Percentiles rank a stretch among this genome's conserved stretches.
Evolutionary conservation across 176 grass and related monocot genomes (phyloP).

Genomic region (Echinochloa phyllopogon): DNA sequence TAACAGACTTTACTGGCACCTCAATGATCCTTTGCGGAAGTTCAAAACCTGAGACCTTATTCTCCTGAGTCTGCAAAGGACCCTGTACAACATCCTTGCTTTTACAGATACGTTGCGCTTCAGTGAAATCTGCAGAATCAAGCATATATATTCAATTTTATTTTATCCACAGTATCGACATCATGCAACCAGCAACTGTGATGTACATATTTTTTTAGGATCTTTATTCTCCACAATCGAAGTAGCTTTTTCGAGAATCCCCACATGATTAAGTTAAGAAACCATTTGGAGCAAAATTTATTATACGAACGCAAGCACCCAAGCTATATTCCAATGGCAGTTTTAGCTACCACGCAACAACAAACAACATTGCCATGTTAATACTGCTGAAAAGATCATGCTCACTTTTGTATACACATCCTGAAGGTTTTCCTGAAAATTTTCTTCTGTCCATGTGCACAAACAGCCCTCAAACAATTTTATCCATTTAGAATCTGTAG

Average conservation of each 20-base stretch:
- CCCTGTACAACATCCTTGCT: slow-evolving; percentile 44
- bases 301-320: not conserved
- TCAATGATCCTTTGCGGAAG: not conserved
- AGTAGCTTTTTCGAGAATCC: slow-evolving; percentile 19
- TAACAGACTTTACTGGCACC: slow-evolving; percentile 22
- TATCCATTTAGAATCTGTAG: slow-evolving; percentile 31
- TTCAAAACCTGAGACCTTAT: not conserved
- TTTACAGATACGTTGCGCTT: slow-evolving; percentile 20
- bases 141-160: slow-evolving; percentile 42
- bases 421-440: slow-evolving; percentile 26
- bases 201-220: slow-evolving; percentile 32
- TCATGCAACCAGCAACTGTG: slow-evolving; percentile 53
- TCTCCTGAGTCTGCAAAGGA: slow-evolving; percentile 27
- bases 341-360: slow-evolving; percentile 24
- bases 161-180: slow-evolving; percentile 41
- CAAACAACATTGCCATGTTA: slow-evolving; percentile 36
- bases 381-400: slow-evolving; percentile 32
- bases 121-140: slow-evolving; percentile 54
- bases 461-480: not conserved
- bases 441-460: slow-evolving; percentile 38
- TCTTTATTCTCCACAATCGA: slow-evolving; percentile 26
- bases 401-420: slow-evolving; percentile 18
- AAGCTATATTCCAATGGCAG: slow-evolving; percentile 20
- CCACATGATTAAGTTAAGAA: not conserved
- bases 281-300: slow-evolving; percentile 20